Percentiles rank a stretch among this genome's conserved stretches.
Conservation (phyloP, 2,329 filamentous ascomycete species). For the Exophiala phaeomuriformis region DNA sequence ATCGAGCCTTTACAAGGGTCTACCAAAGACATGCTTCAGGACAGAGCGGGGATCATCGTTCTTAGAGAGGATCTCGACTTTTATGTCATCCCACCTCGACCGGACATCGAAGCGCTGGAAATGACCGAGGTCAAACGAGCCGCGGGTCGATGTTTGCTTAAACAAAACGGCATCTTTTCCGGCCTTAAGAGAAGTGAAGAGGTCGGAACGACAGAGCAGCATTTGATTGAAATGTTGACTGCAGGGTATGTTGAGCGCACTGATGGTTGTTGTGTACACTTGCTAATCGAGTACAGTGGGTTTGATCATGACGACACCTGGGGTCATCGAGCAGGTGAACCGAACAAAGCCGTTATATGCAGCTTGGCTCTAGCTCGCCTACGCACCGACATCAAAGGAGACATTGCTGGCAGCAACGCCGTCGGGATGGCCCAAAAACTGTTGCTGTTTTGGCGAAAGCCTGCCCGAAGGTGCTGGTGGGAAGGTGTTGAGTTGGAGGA, state of each 20-base stretch:
- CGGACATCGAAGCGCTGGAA: conserved; percentile 75
- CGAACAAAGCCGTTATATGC: conserved; percentile 97
- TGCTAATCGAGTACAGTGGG: conserved; percentile 51
- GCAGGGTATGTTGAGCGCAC: conserved; percentile 63
- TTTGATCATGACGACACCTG: conserved; percentile 94
- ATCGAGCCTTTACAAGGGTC: conserved; percentile 66
- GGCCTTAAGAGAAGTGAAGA: conserved; percentile 92
- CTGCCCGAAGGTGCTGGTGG: conserved; percentile 96
- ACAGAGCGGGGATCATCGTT: conserved; percentile 92
- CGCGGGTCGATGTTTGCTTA: conserved; percentile 74
- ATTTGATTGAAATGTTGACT: conserved; percentile 98
- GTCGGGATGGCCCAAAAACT: conserved; percentile 99
- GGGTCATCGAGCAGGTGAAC: conserved; percentile 95
- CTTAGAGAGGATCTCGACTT: conserved; percentile 94
- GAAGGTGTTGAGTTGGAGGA: conserved; percentile 87
- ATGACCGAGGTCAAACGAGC: conserved; percentile 97
- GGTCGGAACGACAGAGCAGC: conserved; percentile 90
- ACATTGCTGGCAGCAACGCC: conserved; percentile 64
- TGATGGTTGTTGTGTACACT: background rate
- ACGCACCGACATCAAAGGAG: conserved; percentile 78
- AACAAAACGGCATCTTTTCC: conserved; percentile 92
- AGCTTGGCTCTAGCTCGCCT: conserved; percentile 87
- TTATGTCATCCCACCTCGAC: conserved; percentile 82
- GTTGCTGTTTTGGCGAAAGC: conserved; percentile 95
- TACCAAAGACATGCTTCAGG: conserved; percentile 70